Evolutionary conservation across 441 rosid genomes (phyloP).

Genomic region (Mallotus repandus): DNA sequence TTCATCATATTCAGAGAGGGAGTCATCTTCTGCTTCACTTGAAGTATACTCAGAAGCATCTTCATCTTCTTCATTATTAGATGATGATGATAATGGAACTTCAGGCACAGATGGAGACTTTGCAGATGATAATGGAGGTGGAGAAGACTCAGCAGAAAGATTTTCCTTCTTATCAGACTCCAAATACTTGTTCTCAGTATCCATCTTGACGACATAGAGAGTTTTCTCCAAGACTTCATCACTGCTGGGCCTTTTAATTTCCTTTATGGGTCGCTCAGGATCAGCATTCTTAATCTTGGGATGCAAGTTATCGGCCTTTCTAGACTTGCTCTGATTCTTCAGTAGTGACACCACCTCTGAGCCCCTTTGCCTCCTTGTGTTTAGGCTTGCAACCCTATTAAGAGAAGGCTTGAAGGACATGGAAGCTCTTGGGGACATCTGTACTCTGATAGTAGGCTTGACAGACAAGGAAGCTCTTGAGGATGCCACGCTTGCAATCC

Average conservation of each 20-base stretch:
- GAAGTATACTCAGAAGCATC: slow-evolving; percentile 39
- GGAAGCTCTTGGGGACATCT: slow-evolving; percentile 19
- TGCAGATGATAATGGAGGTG: slow-evolving; percentile 28
- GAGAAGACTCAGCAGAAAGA: slow-evolving; percentile 33
- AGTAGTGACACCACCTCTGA: slow-evolving; percentile 26
- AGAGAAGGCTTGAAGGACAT: slow-evolving; percentile 33
- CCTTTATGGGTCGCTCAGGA: slow-evolving; percentile 10
- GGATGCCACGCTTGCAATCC: slow-evolving; percentile 24
- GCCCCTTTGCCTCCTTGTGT: slow-evolving; percentile 32
- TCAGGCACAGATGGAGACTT: slow-evolving; percentile 23
- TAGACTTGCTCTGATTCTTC: slow-evolving; percentile 27
- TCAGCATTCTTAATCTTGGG: slow-evolving; percentile 18
- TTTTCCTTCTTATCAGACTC: slow-evolving; percentile 43
- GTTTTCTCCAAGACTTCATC: slow-evolving; percentile 56
- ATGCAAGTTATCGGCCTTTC: slow-evolving; percentile 28
- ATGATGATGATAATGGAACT: slow-evolving; percentile 30
- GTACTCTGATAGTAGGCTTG: slow-evolving; percentile 27
- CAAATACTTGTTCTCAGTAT: slow-evolving; percentile 40
- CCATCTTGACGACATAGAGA: slow-evolving; percentile 55
- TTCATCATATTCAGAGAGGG: slow-evolving; percentile 43
- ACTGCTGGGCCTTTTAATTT: slow-evolving; percentile 18
- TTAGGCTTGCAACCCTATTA: slow-evolving; percentile 30
- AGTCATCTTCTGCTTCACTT: slow-evolving; percentile 42
- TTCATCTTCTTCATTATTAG: slow-evolving; percentile 36
- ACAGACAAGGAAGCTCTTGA: slow-evolving; percentile 28